Percentiles rank a stretch among this genome's conserved stretches.
These are phyloP conservation scores for Backusella psychrophila DNA, from an alignment of 192 early-diverging fungal genomes.

Conservation along the genomic window DNA sequence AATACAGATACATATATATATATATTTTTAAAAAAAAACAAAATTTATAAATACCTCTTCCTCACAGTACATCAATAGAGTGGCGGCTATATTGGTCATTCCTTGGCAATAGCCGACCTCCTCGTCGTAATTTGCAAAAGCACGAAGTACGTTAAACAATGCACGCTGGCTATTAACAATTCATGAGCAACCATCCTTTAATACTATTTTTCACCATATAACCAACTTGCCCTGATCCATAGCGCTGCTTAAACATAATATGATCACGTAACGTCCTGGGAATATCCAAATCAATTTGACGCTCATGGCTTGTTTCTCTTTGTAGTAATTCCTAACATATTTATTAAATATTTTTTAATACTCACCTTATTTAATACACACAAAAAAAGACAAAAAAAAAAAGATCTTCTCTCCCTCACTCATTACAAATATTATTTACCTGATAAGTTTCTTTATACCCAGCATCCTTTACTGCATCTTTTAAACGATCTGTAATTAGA, in stretches of 20 bases:
- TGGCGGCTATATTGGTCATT: slow-evolving; percentile 77
- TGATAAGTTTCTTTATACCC: slow-evolving; percentile 14
- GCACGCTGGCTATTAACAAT: slow-evolving; percentile 58
- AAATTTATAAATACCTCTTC: slow-evolving; percentile 44
- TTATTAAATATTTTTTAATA: background rate
- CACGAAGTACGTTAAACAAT: slow-evolving; percentile 78
- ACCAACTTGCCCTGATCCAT: slow-evolving; percentile 49
- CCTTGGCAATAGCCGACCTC: slow-evolving; percentile 90
- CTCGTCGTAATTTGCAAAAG: slow-evolving; percentile 72
- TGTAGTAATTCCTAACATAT: slow-evolving; percentile 20
- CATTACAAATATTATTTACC: slow-evolving; percentile 16
- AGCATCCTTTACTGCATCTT: slow-evolving; percentile 15
- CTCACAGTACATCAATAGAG: slow-evolving; percentile 67
- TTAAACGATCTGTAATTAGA: slow-evolving; percentile 25
- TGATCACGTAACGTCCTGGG: slow-evolving; percentile 56
- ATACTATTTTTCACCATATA: background rate
- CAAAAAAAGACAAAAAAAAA: background rate
- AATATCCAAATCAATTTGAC: slow-evolving; percentile 60
- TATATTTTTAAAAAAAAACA: slow-evolving; percentile 7
- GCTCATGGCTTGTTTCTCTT: slow-evolving; percentile 42
- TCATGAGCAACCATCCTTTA: background rate
- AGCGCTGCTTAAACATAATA: slow-evolving; percentile 59
- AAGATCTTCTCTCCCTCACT: background rate
- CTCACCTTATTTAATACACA: background rate
- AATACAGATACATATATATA: background rate